These are phyloP conservation scores for Irpex sp. DNA, from an alignment of 1,284 basidiomycete genomes.

Conservation along the genomic window DNA sequence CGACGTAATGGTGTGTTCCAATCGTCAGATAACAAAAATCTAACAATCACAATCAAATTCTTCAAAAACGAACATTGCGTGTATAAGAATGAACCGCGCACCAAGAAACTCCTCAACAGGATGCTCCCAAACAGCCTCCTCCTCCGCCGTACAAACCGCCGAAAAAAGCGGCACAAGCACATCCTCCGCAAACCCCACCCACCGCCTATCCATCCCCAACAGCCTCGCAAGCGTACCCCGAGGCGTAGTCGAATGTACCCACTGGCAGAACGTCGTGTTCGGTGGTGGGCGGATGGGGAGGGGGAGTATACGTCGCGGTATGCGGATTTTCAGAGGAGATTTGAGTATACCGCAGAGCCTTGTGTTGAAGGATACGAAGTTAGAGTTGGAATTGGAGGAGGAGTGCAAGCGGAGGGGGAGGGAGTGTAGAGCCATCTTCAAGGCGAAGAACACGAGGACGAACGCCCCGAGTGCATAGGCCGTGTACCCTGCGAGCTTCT, in stretches of 20 bases:
- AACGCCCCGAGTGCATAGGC: slow-evolving; percentile 34
- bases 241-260: slow-evolving; percentile 42
- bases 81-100: slow-evolving; percentile 24
- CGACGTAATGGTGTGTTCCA: slow-evolving; percentile 59
- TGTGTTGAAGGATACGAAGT: background rate
- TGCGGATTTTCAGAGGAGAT: background rate
- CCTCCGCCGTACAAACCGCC: slow-evolving; percentile 64
- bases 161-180: slow-evolving; percentile 66
- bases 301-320: background rate
- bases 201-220: slow-evolving; percentile 42
- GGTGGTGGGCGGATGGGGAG: slow-evolving; percentile 14
- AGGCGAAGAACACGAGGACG: slow-evolving; percentile 46
- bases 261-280: slow-evolving; percentile 44
- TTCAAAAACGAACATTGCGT: background rate
- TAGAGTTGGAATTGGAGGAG: background rate
- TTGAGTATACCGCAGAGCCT: background rate
- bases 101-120: slow-evolving; percentile 63
- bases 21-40: slow-evolving; percentile 65
- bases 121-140: slow-evolving; percentile 46
- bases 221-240: slow-evolving; percentile 32
- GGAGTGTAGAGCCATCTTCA: slow-evolving; percentile 50
- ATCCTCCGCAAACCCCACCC: slow-evolving; percentile 49
- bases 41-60: slow-evolving; percentile 19
- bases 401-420: slow-evolving; percentile 29
- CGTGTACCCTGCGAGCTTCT: slow-evolving; percentile 7